phyloP scores from a whole-genome alignment of 164 flowering plant genomes.

The Euptelea pleiosperma region DNA sequence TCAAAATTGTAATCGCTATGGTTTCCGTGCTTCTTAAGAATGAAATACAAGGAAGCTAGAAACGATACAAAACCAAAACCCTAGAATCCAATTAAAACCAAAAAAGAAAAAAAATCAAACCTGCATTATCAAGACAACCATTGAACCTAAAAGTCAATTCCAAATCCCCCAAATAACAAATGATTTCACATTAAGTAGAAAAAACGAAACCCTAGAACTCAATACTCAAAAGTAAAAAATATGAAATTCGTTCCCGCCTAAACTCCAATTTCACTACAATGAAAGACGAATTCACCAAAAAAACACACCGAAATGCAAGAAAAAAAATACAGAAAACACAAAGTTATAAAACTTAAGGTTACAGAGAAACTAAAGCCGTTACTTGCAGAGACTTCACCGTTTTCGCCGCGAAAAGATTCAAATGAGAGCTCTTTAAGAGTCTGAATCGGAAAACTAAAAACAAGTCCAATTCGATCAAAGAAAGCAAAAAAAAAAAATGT shows the following conservation, averaged over 20 bases:
- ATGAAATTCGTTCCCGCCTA: conserved; percentile 12
- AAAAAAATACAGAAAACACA: not conserved
- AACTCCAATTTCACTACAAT: conserved; percentile 5
- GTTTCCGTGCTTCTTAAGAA: too few relatives aligned
- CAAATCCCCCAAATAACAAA: not conserved
- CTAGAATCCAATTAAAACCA: conserved; percentile 5
- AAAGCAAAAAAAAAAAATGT: not conserved
- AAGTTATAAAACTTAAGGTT: not conserved
- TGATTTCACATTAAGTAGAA: not conserved
- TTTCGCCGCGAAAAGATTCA: conserved; percentile 7
- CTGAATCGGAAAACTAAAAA: not conserved
- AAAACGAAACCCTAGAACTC: conserved; percentile 5
- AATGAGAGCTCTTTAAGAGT: conserved; percentile 4
- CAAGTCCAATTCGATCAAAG: not conserved
- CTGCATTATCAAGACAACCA: not conserved
- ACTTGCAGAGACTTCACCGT: not conserved
- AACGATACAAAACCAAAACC: conserved; percentile 4
- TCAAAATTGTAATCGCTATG: not conserved
- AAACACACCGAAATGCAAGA: not conserved
- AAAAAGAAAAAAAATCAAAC: not conserved
- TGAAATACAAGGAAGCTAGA: not conserved
- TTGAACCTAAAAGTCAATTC: not conserved
- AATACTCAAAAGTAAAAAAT: not conserved
- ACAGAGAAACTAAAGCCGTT: not conserved
- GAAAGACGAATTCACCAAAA: not conserved